phyloP scores from a whole-genome alignment of 2,329 filamentous ascomycete species.

The Cucurbitaria berberidis region DNA sequence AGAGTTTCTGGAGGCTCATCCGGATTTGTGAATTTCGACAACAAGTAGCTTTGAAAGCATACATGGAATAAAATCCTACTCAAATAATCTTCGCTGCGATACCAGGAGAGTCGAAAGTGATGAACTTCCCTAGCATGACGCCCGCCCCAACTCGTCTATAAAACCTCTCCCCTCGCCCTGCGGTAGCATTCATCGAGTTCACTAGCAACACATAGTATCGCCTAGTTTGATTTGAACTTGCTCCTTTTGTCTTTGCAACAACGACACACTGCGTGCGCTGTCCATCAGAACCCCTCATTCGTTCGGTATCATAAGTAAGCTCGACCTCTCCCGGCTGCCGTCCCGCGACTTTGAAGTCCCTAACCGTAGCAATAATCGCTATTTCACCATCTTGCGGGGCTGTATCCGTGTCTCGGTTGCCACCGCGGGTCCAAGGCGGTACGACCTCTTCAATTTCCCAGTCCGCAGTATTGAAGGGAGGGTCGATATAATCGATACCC shows the following conservation, averaged over 20 bases:
- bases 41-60: too few relatives aligned
- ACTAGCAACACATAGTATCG: conserved; percentile 21
- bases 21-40: not conserved
- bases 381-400: not conserved
- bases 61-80: too few relatives aligned
- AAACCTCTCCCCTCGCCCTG: not conserved
- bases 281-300: conserved; percentile 3
- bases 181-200: not conserved
- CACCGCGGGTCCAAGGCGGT: conserved; percentile 5
- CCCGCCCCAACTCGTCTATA: conserved; percentile 24
- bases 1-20: not conserved
- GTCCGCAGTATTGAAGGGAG: conserved; percentile 1
- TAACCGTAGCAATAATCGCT: conserved; percentile 11
- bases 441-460: conserved; percentile 6
- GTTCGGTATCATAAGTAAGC: conserved; percentile 17
- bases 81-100: conserved; percentile 9
- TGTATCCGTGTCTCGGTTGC: not conserved
- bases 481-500: conserved; percentile 20
- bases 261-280: conserved; percentile 17
- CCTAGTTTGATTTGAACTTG: conserved; percentile 1
- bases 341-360: conserved; percentile 14
- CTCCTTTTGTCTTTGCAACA: conserved; percentile 11
- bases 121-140: conserved; percentile 22
- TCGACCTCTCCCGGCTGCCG: conserved; percentile 10
- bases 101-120: conserved; percentile 9